These are phyloP conservation scores for Trifolium pratense DNA, from an alignment of 306 rosid genomes.

Conservation along the genomic window DNA sequence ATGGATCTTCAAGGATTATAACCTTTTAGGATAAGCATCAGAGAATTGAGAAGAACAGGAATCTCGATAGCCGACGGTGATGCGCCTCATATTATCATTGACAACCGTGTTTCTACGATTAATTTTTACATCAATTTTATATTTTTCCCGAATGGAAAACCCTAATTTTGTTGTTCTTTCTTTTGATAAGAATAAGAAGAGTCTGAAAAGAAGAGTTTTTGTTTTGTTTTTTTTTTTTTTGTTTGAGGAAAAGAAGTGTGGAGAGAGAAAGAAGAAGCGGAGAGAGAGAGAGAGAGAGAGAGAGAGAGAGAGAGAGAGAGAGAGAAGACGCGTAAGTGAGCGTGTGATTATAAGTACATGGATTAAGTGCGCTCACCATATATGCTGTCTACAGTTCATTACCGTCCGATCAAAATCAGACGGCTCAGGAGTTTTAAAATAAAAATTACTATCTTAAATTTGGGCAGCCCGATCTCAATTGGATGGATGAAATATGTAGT, in stretches of 20 bases:
- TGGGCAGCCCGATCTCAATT: no score
- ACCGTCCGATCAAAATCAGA: no score
- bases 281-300: conserved; percentile 26
- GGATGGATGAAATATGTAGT: no score
- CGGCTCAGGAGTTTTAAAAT: no score
- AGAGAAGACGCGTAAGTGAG: not conserved
- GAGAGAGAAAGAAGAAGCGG: conserved; percentile 42
- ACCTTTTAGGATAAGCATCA: conserved; percentile 80
- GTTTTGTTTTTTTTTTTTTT: not conserved
- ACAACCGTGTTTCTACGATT: conserved; percentile 53
- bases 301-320: conserved; percentile 31
- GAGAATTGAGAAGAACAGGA: conserved; percentile 72
- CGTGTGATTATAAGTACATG: conserved; percentile 50
- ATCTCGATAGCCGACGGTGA: conserved; percentile 60
- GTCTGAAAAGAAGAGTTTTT: not conserved
- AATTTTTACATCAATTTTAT: not conserved
- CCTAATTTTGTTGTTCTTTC: conserved; percentile 13
- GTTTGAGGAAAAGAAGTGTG: not conserved
- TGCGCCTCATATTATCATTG: conserved; percentile 72
- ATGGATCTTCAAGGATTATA: conserved; percentile 52
- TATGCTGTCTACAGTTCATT: no score
- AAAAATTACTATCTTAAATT: no score
- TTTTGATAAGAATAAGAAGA: not conserved
- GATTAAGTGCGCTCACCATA: no score
- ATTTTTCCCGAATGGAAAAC: conserved; percentile 1